These are phyloP conservation scores for Aspergillus nanangensis DNA, from an alignment of 495 filamentous ascomycete genomes.

Conservation along the genomic window DNA sequence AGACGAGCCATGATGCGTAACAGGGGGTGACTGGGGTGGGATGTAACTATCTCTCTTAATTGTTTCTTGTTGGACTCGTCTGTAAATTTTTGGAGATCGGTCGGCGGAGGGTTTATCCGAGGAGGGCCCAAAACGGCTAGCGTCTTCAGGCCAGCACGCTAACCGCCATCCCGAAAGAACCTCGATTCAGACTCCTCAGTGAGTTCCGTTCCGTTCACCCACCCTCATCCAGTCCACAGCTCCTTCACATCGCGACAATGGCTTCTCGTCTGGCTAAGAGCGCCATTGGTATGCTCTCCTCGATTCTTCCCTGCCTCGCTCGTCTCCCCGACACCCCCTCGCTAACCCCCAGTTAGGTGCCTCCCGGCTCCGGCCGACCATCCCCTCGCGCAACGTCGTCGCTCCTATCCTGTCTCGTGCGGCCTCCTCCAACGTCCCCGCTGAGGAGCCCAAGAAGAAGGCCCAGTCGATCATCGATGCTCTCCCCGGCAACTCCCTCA, in stretches of 20 bases:
- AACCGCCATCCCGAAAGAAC: constrained; percentile 62
- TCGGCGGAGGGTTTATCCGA: constrained; percentile 38
- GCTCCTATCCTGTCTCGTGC: constrained; percentile 59
- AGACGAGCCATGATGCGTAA: constrained; percentile 26
- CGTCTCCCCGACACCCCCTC: constrained; percentile 10
- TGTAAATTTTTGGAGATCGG: constrained; percentile 28
- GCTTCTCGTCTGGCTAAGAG: constrained; percentile 90
- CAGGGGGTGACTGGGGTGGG: background rate
- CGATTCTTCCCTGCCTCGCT: background rate
- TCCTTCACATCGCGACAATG: constrained; percentile 61
- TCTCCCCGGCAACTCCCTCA: constrained; percentile 75
- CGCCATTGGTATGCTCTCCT: constrained; percentile 70
- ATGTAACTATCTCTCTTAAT: background rate
- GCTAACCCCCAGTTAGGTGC: constrained; percentile 60
- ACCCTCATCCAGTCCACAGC: constrained; percentile 31
- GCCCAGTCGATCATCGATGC: constrained; percentile 92
- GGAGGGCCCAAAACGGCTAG: constrained; percentile 64
- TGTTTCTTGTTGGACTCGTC: background rate
- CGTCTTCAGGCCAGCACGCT: constrained; percentile 77
- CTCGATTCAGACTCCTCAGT: constrained; percentile 39
- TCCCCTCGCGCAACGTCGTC: constrained; percentile 63
- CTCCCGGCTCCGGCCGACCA: constrained; percentile 75
- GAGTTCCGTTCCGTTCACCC: constrained; percentile 44
- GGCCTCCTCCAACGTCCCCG: constrained; percentile 74
- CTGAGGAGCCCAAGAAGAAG: constrained; percentile 84